Evolutionary conservation across 73 alveolate species (phyloP).

Genomic region (Effrenium voratum): DNA sequence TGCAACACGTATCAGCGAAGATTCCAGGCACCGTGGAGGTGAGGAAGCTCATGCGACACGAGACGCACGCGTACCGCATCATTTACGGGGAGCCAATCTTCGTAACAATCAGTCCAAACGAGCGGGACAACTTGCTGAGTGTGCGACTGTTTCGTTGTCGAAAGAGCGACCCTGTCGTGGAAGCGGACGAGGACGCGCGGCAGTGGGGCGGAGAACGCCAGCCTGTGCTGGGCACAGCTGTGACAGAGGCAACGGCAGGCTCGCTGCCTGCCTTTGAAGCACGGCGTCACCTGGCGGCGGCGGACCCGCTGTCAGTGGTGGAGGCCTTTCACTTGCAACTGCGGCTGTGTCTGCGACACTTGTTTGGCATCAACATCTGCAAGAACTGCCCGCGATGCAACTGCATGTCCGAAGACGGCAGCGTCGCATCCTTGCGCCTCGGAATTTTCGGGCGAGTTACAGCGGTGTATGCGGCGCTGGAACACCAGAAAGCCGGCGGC

Average conservation of each 20-base stretch:
- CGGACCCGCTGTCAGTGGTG: background rate
- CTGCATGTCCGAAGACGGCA: background rate
- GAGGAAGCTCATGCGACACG: background rate
- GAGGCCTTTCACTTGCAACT: background rate
- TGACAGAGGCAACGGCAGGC: background rate
- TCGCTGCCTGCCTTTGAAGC: background rate
- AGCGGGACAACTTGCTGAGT: background rate
- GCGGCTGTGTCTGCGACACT: background rate
- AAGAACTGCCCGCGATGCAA: background rate
- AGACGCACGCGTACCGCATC: background rate
- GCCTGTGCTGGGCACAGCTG: background rate
- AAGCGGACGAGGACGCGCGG: background rate
- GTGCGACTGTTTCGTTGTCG: background rate
- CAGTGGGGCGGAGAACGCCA: background rate
- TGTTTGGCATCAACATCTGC: background rate
- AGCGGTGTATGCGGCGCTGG: background rate
- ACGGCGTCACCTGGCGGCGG: background rate
- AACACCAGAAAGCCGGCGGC: background rate
- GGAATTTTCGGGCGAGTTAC: background rate
- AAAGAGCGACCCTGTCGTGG: background rate
- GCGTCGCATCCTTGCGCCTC: background rate
- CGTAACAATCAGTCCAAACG: background rate
- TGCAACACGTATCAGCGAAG: background rate
- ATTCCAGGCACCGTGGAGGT: constrained; percentile 4
- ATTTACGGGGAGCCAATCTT: background rate